These are phyloP conservation scores for Fistulifera solaris DNA, from an alignment of 108 stramenopile genomes.

Conservation along the genomic window DNA sequence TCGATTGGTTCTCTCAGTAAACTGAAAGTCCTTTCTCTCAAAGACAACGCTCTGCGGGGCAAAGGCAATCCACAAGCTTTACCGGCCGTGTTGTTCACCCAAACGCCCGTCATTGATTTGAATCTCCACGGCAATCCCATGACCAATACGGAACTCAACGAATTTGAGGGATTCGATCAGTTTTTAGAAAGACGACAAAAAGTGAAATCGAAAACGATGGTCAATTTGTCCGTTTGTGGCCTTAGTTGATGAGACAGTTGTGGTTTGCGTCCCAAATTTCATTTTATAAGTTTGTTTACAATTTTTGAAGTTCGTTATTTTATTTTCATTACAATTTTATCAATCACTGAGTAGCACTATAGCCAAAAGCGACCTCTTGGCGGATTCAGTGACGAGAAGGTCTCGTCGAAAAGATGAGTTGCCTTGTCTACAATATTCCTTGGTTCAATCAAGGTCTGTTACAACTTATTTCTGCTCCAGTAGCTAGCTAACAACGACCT, in stretches of 20 bases:
- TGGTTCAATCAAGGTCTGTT: too few species aligned
- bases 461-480: too few species aligned
- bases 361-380: too few species aligned
- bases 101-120: conserved; percentile 74
- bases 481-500: too few species aligned
- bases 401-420: too few species aligned
- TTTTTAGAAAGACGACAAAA: conserved; percentile 75
- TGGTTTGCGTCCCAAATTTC: too few species aligned
- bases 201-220: conserved; percentile 65
- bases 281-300: conserved; percentile 1
- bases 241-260: too few species aligned
- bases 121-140: conserved; percentile 75
- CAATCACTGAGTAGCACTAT: too few species aligned
- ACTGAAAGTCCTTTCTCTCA: conserved; percentile 62
- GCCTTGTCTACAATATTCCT: too few species aligned
- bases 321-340: too few species aligned
- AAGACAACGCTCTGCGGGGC: conserved; percentile 51
- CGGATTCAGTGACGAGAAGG: too few species aligned
- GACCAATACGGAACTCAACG: conserved; percentile 64
- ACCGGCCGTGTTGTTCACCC: conserved; percentile 48
- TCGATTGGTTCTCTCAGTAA: conserved; percentile 49
- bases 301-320: too few species aligned
- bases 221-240: conserved; percentile 63
- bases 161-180: conserved; percentile 60
- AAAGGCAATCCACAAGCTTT: conserved; percentile 64